A percentile compares a stretch with the other conserved stretches of the same genome.
Evolutionary conservation across 1,284 basidiomycete species (phyloP).

Genomic region (Peniophora sp.): DNA sequence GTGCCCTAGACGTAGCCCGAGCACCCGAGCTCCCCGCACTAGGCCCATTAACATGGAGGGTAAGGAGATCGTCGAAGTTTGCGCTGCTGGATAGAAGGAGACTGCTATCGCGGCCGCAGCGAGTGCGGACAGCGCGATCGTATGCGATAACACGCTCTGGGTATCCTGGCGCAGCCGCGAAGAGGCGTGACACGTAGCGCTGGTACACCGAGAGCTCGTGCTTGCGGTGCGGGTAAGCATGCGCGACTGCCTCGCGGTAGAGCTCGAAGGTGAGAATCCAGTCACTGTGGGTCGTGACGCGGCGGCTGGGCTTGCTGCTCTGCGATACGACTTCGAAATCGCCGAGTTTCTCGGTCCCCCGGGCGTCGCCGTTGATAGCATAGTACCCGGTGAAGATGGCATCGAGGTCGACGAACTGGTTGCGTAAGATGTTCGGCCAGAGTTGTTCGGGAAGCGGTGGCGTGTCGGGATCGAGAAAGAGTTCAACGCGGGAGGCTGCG

Average conservation of each 20-base stretch:
- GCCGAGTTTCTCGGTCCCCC: not conserved
- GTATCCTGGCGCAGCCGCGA: not conserved
- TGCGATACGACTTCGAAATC: not conserved
- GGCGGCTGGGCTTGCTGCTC: not conserved
- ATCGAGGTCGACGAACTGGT: slow-evolving; percentile 1
- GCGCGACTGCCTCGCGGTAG: not conserved
- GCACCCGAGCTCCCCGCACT: not conserved
- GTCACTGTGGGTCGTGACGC: not conserved
- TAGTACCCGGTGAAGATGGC: not conserved
- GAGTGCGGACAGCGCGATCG: not conserved
- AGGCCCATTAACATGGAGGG: not conserved
- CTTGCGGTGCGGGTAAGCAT: not conserved
- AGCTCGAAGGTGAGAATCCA: not conserved
- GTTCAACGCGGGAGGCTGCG: not conserved
- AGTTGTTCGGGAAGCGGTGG: not conserved
- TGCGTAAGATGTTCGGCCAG: not conserved
- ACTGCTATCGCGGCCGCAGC: not conserved
- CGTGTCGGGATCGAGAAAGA: not conserved
- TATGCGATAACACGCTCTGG: not conserved
- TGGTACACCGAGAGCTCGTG: not conserved
- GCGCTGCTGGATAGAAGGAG: not conserved
- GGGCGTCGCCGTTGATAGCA: not conserved
- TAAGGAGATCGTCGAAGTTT: not conserved
- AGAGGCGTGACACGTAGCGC: not conserved
- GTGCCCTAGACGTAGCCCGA: not conserved